Conservation (phyloP, 345 rosid genomes). For the Boechera stricta region DNA sequence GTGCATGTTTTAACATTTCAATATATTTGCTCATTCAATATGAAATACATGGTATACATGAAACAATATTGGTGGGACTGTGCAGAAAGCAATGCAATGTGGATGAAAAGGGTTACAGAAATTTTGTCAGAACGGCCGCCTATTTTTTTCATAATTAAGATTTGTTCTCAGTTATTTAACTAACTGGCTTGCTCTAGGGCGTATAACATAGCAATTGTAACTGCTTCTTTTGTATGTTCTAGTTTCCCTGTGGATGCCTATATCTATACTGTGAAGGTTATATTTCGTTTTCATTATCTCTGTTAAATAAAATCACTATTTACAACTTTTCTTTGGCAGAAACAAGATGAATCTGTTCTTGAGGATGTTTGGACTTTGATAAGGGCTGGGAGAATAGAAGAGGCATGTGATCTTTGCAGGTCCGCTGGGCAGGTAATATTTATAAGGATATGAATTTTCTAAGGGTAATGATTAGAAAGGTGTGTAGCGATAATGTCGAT, state of each 20-base stretch:
- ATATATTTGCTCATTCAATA: not conserved
- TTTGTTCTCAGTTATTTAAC: constrained; percentile 11
- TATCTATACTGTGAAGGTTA: constrained; percentile 13
- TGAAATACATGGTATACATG: constrained; percentile 19
- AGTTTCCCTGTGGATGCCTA: constrained; percentile 21
- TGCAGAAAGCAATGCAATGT: constrained; percentile 24
- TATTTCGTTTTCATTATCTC: not conserved
- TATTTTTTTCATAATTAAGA: not conserved
- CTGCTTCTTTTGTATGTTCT: constrained; percentile 21
- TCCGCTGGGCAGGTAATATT: constrained; percentile 91
- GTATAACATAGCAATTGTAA: constrained; percentile 15
- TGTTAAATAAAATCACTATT: constrained; percentile 6
- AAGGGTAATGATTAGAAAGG: constrained; percentile 20
- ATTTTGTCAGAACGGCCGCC: not conserved
- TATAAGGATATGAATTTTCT: constrained; percentile 10
- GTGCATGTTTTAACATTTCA: constrained; percentile 13
- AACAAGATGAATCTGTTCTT: constrained; percentile 93
- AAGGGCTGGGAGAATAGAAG: constrained; percentile 93
- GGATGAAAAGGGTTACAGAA: constrained; percentile 1
- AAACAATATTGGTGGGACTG: constrained; percentile 23
- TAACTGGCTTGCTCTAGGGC: constrained; percentile 23
- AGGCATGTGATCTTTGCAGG: constrained; percentile 93
- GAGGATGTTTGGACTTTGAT: constrained; percentile 96
- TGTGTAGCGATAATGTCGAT: constrained; percentile 1
- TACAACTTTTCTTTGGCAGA: constrained; percentile 52